phyloP scores from a whole-genome alignment of 768 basidiomycete species.

The Termitomyces sp. region DNA sequence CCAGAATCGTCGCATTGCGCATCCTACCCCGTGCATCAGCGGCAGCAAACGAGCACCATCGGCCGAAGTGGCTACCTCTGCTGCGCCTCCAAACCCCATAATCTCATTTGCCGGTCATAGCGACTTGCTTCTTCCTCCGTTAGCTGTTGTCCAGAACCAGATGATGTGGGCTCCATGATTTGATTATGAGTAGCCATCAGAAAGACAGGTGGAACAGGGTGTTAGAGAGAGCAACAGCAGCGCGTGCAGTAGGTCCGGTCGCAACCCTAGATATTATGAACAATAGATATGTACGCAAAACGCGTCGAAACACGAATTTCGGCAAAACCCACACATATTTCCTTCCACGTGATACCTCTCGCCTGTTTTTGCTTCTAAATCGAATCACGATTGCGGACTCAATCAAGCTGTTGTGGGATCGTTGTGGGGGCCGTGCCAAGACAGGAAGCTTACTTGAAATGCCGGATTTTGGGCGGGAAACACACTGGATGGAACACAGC shows the following conservation, averaged over 20 bases:
- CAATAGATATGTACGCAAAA: not conserved
- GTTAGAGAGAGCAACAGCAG: not conserved
- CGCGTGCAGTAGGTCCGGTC: not conserved
- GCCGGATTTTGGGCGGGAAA: not conserved
- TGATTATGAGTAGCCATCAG: slow-evolving; percentile 7
- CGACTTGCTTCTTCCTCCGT: slow-evolving; percentile 73
- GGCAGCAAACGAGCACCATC: slow-evolving; percentile 1
- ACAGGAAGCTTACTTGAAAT: not conserved
- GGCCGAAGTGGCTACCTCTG: slow-evolving; percentile 48
- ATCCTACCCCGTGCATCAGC: slow-evolving; percentile 52
- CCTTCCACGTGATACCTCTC: not conserved
- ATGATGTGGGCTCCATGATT: slow-evolving; percentile 4
- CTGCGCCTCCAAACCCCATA: slow-evolving; percentile 98
- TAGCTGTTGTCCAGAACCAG: slow-evolving; percentile 21
- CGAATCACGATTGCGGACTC: not conserved
- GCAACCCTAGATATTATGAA: not conserved
- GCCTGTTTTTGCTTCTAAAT: not conserved
- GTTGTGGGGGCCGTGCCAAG: not conserved
- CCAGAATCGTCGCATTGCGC: slow-evolving; percentile 87
- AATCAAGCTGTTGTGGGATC: not conserved
- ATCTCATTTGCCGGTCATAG: slow-evolving; percentile 94
- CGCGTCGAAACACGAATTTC: not conserved
- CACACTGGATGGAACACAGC: not conserved
- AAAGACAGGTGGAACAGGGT: not conserved
- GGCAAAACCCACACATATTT: not conserved